These are phyloP conservation scores for Keqinozyma sinolaborantium DNA, from an alignment of 1,139 yeast genomes.

Conservation along the genomic window DNA sequence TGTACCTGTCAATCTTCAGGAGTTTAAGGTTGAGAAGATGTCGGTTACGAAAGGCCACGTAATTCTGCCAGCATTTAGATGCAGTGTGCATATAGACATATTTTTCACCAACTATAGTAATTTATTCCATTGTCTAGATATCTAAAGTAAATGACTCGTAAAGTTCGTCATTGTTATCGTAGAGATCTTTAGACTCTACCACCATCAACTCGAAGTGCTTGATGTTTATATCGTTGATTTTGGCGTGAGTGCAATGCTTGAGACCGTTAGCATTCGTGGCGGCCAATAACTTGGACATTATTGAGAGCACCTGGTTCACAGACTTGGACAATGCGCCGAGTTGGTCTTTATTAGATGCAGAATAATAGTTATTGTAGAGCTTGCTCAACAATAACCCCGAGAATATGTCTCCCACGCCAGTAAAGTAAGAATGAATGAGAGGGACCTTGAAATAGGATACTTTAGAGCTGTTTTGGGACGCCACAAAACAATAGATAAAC, in stretches of 20 bases:
- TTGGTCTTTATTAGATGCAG: conserved; percentile 5
- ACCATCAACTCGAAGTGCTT: conserved; percentile 39
- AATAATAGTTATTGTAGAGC: conserved; percentile 27
- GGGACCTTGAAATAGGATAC: conserved; percentile 43
- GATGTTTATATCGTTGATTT: conserved; percentile 38
- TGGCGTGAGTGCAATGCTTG: conserved; percentile 13
- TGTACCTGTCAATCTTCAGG: too few relatives aligned
- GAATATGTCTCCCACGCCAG: conserved; percentile 92
- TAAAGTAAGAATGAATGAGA: conserved; percentile 67
- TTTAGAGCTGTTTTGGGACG: conserved; percentile 21
- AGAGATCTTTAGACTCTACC: conserved; percentile 32
- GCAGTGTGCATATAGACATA: too few relatives aligned
- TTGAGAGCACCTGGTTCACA: conserved; percentile 46
- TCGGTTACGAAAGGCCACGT: too few relatives aligned
- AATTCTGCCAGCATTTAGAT: too few relatives aligned
- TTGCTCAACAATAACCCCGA: conserved; percentile 73
- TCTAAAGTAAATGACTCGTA: conserved; percentile 5
- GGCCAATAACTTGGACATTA: conserved; percentile 44
- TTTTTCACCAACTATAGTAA: too few relatives aligned
- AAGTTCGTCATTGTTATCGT: conserved; percentile 21
- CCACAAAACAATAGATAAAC: conserved; percentile 51
- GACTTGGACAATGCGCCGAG: conserved; percentile 22
- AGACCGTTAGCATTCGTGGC: conserved; percentile 24
- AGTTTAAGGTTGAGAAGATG: too few relatives aligned
- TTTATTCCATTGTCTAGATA: not conserved